Evolutionary conservation across 805 yeast genomes (phyloP), one percentile per base, ranked within the genome.

Genomic region (Blastobotrys chiropterorum): DNA sequence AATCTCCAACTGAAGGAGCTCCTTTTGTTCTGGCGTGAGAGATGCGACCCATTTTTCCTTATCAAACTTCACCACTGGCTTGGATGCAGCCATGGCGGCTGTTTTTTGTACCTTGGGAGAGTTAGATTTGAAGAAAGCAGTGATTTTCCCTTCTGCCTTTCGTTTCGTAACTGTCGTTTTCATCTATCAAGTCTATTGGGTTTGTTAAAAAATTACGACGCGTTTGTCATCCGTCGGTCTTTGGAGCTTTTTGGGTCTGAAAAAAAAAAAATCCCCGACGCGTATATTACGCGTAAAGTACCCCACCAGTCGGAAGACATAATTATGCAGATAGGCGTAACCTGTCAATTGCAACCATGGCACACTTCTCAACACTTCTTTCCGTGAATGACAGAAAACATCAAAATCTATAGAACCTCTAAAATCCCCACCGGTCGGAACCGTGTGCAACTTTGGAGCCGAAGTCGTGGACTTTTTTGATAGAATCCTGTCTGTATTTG

Each of bases 1-100:
- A 40, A 89, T 78, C 65, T 94, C 99, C 19, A 59, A 50, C 16
- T 75, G 69, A 1, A 89, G 72, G 3, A 89, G 69, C 1, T 67
- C 67, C 48, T 62, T 67, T 49, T 81, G 76, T 43, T 80, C 85
- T 1, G 65, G 60, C 0, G 78, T 67, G 8, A 84, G 68, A 1
- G 74, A 57, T 0, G 63, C 58, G 3, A 81, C 56, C 86, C 88
- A 84, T 52, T 66, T 51, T 2, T 63, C 57, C 60, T 79, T 84
- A 57, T 80, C 68, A 61, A 82, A 83, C 6, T n/a, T 11, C 15
- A 17, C 34, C 26, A 51, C 38, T 19, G 47, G 19, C 34, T 43
- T 22, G 26, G 56, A 42, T 7, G 49, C 55, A 11, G 53, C 44
- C 38, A 53, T 14, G 17, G 47, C 48, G 15, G 50, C 41, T 11